Evolutionary conservation across 1,139 yeast genomes (phyloP).

Genomic region (Kodamaea arcana): DNA sequence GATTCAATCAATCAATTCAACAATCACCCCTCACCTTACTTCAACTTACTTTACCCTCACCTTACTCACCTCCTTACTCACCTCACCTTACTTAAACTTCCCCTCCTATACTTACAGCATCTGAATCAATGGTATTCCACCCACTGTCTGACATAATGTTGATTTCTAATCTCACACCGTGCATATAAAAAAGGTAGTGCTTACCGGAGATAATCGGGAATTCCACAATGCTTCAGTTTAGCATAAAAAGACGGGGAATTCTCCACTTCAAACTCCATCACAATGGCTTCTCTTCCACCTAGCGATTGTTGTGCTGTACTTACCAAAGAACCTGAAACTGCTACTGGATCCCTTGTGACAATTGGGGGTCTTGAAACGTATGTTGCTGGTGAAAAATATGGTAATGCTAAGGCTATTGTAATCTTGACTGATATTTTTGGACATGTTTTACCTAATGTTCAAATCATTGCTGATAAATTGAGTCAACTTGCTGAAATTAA

Average conservation of each 20-base stretch:
- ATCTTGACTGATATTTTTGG: constrained; percentile 19
- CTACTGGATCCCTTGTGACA: constrained; percentile 12
- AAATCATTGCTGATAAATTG: constrained; percentile 21
- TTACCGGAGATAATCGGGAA: no score
- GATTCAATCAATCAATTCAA: no score
- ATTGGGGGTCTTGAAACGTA: constrained; percentile 18
- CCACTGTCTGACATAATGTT: constrained; percentile 22
- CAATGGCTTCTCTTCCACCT: constrained; percentile 56
- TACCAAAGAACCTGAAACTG: constrained; percentile 17
- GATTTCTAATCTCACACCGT: no score
- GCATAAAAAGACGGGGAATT: no score
- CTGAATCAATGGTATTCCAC: constrained; percentile 73
- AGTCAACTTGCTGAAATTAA: constrained; percentile 22
- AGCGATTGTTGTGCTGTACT: constrained; percentile 20
- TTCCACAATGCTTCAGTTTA: no score
- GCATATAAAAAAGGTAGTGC: no score
- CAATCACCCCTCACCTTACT: no score
- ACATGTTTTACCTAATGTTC: constrained; percentile 15
- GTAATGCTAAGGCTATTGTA: constrained; percentile 13
- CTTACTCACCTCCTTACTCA: no score
- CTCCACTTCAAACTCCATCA: no score
- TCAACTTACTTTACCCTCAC: no score
- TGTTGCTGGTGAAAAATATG: constrained; percentile 14
- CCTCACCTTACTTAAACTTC: no score
- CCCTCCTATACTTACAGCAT: constrained; percentile 54